Conservation (phyloP, 331 rosid genomes). For the Erythrophleum ivorense region DNA sequence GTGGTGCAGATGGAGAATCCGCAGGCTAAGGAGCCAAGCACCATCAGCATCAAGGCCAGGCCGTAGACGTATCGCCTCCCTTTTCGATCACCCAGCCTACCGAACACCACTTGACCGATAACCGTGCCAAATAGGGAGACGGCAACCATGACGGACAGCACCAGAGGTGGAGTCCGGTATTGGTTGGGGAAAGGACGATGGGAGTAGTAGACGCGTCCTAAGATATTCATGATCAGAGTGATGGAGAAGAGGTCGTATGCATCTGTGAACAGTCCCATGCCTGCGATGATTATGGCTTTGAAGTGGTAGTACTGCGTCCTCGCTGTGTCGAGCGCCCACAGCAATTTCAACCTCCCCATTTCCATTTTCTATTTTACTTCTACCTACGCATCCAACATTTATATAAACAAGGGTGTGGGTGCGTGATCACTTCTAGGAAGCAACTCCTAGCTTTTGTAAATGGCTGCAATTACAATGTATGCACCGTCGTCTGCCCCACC, state of each 20-base stretch:
- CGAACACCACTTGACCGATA: constrained; percentile 64
- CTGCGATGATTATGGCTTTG: constrained; percentile 62
- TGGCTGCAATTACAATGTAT: too few species aligned
- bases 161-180: constrained; percentile 26
- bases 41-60: too few species aligned
- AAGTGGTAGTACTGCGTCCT: constrained; percentile 51
- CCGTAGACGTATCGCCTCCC: constrained; percentile 53
- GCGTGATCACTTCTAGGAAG: background rate
- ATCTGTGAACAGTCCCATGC: constrained; percentile 88
- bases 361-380: too few species aligned
- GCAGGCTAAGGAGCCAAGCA: too few species aligned
- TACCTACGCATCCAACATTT: too few species aligned
- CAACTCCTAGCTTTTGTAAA: too few species aligned
- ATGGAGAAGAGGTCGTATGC: constrained; percentile 77
- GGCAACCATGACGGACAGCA: constrained; percentile 49
- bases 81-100: constrained; percentile 61
- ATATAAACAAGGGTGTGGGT: too few species aligned
- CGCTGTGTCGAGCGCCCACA: constrained; percentile 70
- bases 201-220: constrained; percentile 61
- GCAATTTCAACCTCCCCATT: constrained; percentile 61
- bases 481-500: too few species aligned
- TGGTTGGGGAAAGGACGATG: background rate
- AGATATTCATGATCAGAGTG: constrained; percentile 54
- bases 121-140: constrained; percentile 58
- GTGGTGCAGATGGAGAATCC: too few species aligned